These are phyloP conservation scores for Cytospora schulzeri DNA, from an alignment of 2,329 filamentous ascomycete species.

Conservation along the genomic window DNA sequence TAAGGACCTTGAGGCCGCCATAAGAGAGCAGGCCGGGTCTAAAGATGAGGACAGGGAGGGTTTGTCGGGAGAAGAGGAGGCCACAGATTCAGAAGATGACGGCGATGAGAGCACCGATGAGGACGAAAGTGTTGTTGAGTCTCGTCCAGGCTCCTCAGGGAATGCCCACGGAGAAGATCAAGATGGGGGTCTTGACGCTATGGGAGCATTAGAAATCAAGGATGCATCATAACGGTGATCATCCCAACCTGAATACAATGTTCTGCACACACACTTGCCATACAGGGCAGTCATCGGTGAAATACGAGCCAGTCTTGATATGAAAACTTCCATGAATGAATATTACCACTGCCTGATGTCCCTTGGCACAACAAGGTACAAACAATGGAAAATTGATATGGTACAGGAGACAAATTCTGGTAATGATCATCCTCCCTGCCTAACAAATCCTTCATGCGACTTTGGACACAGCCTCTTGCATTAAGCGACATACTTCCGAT, in stretches of 20 bases:
- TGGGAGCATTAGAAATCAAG: conserved; percentile 25
- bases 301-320: conserved; percentile 10
- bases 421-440: conserved; percentile 25
- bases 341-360: conserved; percentile 26
- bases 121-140: conserved; percentile 33
- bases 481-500: conserved; percentile 28
- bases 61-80: conserved; percentile 40
- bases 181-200: conserved; percentile 28
- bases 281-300: neutral
- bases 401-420: conserved; percentile 28
- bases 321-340: conserved; percentile 27
- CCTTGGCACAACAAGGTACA: conserved; percentile 25
- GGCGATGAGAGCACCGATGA: conserved; percentile 32
- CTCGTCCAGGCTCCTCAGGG: neutral
- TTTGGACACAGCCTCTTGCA: conserved; percentile 24
- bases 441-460: conserved; percentile 26
- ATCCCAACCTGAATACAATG: neutral
- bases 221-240: conserved; percentile 15
- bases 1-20: conserved; percentile 88
- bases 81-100: conserved; percentile 36
- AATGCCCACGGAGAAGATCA: neutral
- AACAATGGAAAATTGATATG: conserved; percentile 27
- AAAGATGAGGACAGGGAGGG: conserved; percentile 42
- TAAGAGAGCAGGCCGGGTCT: conserved; percentile 70
- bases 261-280: neutral